Percentiles rank a stretch among this genome's conserved stretches.
phyloP scores from a whole-genome alignment of 2,329 filamentous ascomycete species.

The Coniochaeta sp. region DNA sequence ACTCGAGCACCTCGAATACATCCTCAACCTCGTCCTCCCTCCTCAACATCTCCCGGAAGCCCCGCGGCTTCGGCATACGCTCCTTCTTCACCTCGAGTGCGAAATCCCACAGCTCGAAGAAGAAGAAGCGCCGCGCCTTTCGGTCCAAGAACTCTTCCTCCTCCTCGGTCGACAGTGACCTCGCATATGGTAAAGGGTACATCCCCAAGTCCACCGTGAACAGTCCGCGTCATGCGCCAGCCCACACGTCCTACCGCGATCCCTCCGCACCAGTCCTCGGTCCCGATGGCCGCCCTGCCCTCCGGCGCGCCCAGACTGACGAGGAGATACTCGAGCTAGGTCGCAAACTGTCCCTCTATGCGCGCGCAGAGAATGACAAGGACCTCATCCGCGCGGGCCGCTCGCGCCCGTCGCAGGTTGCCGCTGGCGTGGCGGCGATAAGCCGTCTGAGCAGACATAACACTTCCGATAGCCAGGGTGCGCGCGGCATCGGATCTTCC shows the following conservation, averaged over 20 bases:
- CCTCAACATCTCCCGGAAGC: conserved; percentile 23
- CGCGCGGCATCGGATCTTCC: conserved; percentile 14
- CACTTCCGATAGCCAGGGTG: conserved; percentile 16
- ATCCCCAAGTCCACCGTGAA: conserved; percentile 17
- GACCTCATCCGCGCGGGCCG: conserved; percentile 36
- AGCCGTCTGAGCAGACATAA: conserved; percentile 32
- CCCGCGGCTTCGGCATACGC: conserved; percentile 19
- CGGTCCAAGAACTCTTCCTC: conserved; percentile 43
- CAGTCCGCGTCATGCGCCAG: conserved; percentile 1
- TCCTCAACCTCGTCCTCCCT: conserved; percentile 26
- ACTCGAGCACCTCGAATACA: conserved; percentile 22
- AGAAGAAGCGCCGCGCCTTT: conserved; percentile 31
- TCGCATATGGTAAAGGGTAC: conserved; percentile 48
- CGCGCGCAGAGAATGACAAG: conserved; percentile 41
- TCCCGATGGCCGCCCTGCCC: conserved; percentile 14
- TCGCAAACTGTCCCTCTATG: conserved; percentile 44
- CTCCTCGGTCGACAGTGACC: conserved; percentile 47
- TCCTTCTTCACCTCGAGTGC: conserved; percentile 21
- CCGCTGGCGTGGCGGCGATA: conserved; percentile 29
- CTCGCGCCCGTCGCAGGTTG: conserved; percentile 27
- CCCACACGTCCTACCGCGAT: conserved; percentile 5
- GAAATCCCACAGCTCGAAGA: conserved; percentile 9
- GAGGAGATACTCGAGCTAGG: conserved; percentile 51
- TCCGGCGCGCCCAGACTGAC: conserved; percentile 35
- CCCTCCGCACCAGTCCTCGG: conserved; percentile 8